phyloP scores from a whole-genome alignment of 768 basidiomycete species.

The Pulveroboletus sp. region DNA sequence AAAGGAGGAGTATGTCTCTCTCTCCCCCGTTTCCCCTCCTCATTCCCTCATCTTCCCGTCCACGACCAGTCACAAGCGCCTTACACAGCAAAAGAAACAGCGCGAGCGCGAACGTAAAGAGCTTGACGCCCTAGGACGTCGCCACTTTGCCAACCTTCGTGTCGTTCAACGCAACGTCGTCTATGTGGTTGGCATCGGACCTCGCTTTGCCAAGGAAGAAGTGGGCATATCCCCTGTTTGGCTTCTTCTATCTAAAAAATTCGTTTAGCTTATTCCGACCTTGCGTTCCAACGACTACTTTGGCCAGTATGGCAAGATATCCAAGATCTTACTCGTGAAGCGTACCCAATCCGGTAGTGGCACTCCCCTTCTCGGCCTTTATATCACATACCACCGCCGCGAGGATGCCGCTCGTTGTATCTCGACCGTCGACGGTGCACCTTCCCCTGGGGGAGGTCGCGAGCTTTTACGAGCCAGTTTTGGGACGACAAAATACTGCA shows the following conservation, averaged over 20 bases:
- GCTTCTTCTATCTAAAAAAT: not conserved
- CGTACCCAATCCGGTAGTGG: constrained; percentile 74
- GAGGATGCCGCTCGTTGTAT: constrained; percentile 96
- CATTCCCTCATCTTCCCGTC: constrained; percentile 15
- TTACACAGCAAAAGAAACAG: constrained; percentile 93
- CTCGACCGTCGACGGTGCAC: constrained; percentile 85
- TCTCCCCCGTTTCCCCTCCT: not conserved
- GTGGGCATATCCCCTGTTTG: constrained; percentile 44
- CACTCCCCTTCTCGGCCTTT: constrained; percentile 82
- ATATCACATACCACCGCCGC: constrained; percentile 91
- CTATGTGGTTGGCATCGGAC: constrained; percentile 93
- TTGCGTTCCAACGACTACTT: constrained; percentile 95
- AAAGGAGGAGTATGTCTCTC: constrained; percentile 82
- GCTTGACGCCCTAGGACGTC: constrained; percentile 77
- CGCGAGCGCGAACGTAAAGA: constrained; percentile 95
- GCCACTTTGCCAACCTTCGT: constrained; percentile 86
- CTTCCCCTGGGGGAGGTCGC: constrained; percentile 84
- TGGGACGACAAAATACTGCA: constrained; percentile 97
- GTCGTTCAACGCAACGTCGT: constrained; percentile 97
- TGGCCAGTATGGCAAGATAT: constrained; percentile 97
- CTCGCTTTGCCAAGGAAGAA: constrained; percentile 94
- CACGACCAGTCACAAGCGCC: constrained; percentile 75
- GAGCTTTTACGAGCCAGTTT: constrained; percentile 91
- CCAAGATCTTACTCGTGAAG: constrained; percentile 90
- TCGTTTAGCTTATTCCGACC: constrained; percentile 75